Conservation (phyloP, 805 yeast genomes). For the Maudiozyma bulderi region DNA sequence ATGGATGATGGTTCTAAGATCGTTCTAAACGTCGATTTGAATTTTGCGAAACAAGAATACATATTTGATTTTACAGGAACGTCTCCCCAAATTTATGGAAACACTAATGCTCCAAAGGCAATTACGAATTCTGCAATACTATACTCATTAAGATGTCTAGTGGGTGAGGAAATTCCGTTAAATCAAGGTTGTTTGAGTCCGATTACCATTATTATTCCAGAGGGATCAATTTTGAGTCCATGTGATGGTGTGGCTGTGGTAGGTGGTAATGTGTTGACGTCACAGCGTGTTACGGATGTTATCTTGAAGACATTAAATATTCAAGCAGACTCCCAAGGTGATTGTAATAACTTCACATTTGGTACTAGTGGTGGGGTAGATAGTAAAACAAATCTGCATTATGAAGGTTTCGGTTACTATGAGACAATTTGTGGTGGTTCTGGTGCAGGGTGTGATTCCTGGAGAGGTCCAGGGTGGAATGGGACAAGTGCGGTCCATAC, state of each 20-base stretch:
- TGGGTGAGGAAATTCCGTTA: conserved; percentile 79
- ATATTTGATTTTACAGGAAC: conserved; percentile 80
- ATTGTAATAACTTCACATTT: conserved; percentile 88
- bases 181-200: conserved; percentile 90
- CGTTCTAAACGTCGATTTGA: conserved; percentile 42
- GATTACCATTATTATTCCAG: conserved; percentile 55
- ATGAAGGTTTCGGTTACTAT: conserved; percentile 75
- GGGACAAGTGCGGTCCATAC: conserved; percentile 89
- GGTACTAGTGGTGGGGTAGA: conserved; percentile 68
- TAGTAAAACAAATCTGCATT: conserved; percentile 33
- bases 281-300: conserved; percentile 88
- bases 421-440: conserved; percentile 95
- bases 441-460: conserved; percentile 54
- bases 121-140: conserved; percentile 83
- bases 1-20: conserved; percentile 80
- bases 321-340: conserved; percentile 94
- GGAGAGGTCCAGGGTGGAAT: conserved; percentile 65
- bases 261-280: conserved; percentile 90
- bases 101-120: conserved; percentile 87
- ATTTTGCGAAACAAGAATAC: conserved; percentile 46
- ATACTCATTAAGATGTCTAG: conserved; percentile 77
- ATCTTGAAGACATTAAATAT: conserved; percentile 77
- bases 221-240: conserved; percentile 60
- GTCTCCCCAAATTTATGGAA: conserved; percentile 79
- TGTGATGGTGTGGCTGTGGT: conserved; percentile 84